phyloP scores from a whole-genome alignment of 2,329 filamentous ascomycete species.

The Orbilia javanica region DNA sequence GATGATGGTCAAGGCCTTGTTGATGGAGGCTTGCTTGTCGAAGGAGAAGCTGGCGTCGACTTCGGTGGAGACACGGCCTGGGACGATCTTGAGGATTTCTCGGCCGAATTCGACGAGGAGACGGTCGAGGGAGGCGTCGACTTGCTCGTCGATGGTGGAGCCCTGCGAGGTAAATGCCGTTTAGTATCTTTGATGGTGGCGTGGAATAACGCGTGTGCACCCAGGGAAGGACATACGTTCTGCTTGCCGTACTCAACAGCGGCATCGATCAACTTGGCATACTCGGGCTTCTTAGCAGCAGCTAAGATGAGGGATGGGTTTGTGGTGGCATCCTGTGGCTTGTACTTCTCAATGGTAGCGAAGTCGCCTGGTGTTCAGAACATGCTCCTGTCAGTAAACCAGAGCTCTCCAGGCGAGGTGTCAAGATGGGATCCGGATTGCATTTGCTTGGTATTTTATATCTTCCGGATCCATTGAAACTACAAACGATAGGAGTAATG shows the following conservation, averaged over 20 bases:
- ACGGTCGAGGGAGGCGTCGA: conserved; percentile 89
- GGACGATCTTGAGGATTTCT: conserved; percentile 96
- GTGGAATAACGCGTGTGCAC: not conserved
- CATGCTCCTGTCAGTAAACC: not conserved
- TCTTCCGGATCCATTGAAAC: not conserved
- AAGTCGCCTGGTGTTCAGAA: conserved; percentile 64
- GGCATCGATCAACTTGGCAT: conserved; percentile 88
- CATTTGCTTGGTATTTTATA: too few species aligned
- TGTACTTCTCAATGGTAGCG: conserved; percentile 97
- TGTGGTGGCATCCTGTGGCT: conserved; percentile 99
- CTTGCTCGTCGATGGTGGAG: conserved; percentile 79
- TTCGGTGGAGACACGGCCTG: conserved; percentile 98
- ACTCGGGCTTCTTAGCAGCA: conserved; percentile 97
- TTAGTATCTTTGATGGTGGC: not conserved
- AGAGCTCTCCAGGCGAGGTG: not conserved
- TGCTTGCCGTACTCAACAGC: conserved; percentile 89
- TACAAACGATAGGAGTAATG: conserved; percentile 29
- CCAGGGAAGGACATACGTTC: conserved; percentile 66
- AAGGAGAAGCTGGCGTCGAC: conserved; percentile 97
- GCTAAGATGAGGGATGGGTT: conserved; percentile 99
- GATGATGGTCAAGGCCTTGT: conserved; percentile 98
- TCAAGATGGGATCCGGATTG: not conserved
- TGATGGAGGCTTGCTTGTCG: conserved; percentile 88
- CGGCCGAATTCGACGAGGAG: conserved; percentile 98
- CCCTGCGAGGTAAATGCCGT: conserved; percentile 65